Evolutionary conservation across 352 stramenopile genomes (phyloP).

Genomic region (Globisporangium nodosum): DNA sequence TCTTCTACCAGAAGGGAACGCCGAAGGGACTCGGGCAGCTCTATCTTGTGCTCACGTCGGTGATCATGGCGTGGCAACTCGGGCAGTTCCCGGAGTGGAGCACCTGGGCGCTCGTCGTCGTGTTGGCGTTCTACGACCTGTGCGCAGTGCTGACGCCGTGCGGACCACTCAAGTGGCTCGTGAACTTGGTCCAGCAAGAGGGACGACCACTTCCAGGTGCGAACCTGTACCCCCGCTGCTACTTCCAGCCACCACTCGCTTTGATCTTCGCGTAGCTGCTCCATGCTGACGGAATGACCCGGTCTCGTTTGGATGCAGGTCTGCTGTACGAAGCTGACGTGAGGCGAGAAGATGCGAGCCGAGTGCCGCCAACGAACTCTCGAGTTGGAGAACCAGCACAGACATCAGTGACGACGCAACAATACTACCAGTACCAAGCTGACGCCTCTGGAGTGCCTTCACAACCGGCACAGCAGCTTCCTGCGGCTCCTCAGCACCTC

Average conservation of each 20-base stretch:
- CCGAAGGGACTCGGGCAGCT: conserved; percentile 87
- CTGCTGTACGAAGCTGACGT: conserved; percentile 75
- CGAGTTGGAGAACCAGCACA: neutral
- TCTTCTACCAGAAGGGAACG: conserved; percentile 89
- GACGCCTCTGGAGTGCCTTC: conserved; percentile 11
- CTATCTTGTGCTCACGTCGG: conserved; percentile 94
- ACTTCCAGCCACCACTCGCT: neutral
- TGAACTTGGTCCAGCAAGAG: conserved; percentile 92
- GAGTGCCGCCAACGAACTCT: conserved; percentile 11
- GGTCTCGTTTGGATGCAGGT: conserved; percentile 20
- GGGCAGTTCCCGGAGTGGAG: conserved; percentile 95
- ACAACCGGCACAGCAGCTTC: conserved; percentile 21
- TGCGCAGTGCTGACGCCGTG: conserved; percentile 99
- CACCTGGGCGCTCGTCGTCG: conserved; percentile 89
- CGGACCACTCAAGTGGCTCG: conserved; percentile 95
- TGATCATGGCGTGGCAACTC: conserved; percentile 98
- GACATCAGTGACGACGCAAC: conserved; percentile 24
- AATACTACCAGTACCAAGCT: conserved; percentile 71
- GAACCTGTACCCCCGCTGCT: neutral
- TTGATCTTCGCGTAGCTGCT: neutral
- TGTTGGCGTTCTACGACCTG: conserved; percentile 98
- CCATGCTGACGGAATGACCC: neutral
- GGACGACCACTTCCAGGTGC: conserved; percentile 85
- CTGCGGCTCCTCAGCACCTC: conserved; percentile 44
- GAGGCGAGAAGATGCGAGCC: conserved; percentile 24